Evolutionary conservation across 768 basidiomycete genomes (phyloP).

Genomic region (Leccinum aurantiacum): DNA sequence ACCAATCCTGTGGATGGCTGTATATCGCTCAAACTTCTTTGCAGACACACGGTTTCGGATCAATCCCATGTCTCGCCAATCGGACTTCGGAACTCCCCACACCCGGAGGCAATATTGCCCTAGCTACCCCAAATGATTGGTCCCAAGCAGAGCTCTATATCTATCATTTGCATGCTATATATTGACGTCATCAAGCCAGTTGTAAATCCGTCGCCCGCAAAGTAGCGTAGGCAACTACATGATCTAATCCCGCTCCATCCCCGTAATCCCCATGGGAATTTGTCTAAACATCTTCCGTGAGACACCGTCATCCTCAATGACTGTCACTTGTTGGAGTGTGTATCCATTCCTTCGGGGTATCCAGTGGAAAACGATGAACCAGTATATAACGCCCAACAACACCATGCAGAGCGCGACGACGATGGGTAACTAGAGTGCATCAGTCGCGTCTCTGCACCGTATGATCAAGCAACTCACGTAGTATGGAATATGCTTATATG

Average conservation of each 20-base stretch:
- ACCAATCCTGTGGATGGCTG: slow-evolving; percentile 27
- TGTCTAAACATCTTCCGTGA: slow-evolving; percentile 52
- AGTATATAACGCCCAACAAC: slow-evolving; percentile 52
- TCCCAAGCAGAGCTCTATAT: neutral
- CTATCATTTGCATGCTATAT: neutral
- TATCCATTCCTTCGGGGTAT: slow-evolving; percentile 51
- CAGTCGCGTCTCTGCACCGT: neutral
- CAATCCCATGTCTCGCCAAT: neutral
- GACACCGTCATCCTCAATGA: slow-evolving; percentile 57
- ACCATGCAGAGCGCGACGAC: slow-evolving; percentile 48
- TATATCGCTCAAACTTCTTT: slow-evolving; percentile 11
- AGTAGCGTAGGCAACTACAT: neutral
- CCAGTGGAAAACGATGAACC: slow-evolving; percentile 54
- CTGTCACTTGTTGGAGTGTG: slow-evolving; percentile 45
- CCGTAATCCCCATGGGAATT: slow-evolving; percentile 23
- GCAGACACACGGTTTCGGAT: slow-evolving; percentile 10
- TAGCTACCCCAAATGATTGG: neutral
- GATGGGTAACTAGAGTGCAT: slow-evolving; percentile 45
- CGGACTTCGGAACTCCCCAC: slow-evolving; percentile 10
- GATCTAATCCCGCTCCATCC: slow-evolving; percentile 5
- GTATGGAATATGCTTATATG: slow-evolving; percentile 63
- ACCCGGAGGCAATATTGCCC: no score
- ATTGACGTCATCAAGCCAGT: neutral
- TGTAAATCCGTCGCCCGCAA: neutral
- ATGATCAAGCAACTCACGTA: slow-evolving; percentile 47